Percentiles rank a stretch among this genome's conserved stretches.
phyloP scores from a whole-genome alignment of 2,329 filamentous ascomycete species.

The Clarireedia monteithiana region DNA sequence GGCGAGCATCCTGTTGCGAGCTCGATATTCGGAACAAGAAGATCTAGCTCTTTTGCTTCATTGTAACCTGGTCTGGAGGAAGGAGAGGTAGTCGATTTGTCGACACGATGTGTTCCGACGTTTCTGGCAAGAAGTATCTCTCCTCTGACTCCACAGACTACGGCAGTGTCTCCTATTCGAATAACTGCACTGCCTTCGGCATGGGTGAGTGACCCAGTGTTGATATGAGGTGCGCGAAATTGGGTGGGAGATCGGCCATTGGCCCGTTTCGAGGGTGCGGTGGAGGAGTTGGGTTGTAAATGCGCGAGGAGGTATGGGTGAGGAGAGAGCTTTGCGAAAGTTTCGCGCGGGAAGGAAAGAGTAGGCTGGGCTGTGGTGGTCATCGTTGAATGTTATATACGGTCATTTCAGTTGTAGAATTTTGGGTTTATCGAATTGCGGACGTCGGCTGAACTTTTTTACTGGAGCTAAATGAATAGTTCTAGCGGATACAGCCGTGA shows the following conservation, averaged over 20 bases:
- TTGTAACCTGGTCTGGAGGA: constrained; percentile 28
- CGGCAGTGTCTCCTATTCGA: constrained; percentile 79
- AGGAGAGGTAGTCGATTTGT: constrained; percentile 31
- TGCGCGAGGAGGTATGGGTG: constrained; percentile 86
- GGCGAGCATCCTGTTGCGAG: constrained; percentile 86
- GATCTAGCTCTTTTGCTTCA: constrained; percentile 52
- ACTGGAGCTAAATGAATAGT: neutral
- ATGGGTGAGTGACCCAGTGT: constrained; percentile 78
- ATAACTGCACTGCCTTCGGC: constrained; percentile 86
- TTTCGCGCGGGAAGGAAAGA: constrained; percentile 47
- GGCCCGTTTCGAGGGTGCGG: constrained; percentile 58
- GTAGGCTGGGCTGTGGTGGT: constrained; percentile 22
- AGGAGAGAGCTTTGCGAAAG: constrained; percentile 85
- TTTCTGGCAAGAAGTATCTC: constrained; percentile 73
- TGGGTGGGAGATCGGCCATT: constrained; percentile 70
- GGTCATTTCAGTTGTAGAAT: neutral
- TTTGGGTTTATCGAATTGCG: neutral
- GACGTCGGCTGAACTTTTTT: constrained; percentile 10
- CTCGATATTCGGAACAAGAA: constrained; percentile 91
- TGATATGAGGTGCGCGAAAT: constrained; percentile 65
- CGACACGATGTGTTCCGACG: constrained; percentile 57
- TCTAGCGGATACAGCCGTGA: neutral
- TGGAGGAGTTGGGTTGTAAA: constrained; percentile 52
- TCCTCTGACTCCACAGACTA: constrained; percentile 86
- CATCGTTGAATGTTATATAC: constrained; percentile 13